Conservation (phyloP, 2,329 filamentous ascomycete genomes). For the Ophiostoma sp. region DNA sequence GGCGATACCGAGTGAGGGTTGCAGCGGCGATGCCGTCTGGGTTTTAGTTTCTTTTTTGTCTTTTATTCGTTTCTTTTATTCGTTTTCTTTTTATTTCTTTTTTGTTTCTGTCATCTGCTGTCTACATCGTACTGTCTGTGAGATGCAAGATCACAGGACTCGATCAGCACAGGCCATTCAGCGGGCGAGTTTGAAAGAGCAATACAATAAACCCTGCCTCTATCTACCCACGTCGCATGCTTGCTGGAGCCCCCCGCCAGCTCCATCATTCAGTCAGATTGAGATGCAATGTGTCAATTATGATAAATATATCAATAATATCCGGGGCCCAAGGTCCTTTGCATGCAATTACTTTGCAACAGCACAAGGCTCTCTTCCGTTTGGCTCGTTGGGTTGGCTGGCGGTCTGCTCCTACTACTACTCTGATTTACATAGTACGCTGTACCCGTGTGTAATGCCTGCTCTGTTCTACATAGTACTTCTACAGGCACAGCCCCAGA, state of each 20-base stretch:
- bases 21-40: too few species aligned
- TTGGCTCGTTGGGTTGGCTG: background rate
- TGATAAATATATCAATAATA: background rate
- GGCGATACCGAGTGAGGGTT: too few species aligned
- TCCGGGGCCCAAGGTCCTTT: background rate
- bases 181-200: background rate
- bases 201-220: background rate
- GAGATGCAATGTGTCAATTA: background rate
- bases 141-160: background rate
- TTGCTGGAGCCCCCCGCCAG: background rate
- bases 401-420: background rate
- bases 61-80: too few species aligned
- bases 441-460: background rate
- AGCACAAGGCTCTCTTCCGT: background rate
- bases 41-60: too few species aligned
- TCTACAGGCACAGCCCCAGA: background rate
- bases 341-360: too few species aligned
- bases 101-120: too few species aligned
- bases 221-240: background rate
- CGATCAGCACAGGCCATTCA: background rate
- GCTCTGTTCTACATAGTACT: background rate
- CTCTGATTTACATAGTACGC: background rate
- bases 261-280: background rate
- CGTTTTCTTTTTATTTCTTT: too few species aligned
- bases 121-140: too few species aligned